A percentile compares a stretch with the other conserved stretches of the same genome.
phyloP scores from a whole-genome alignment of 805 yeast species.

The Kockiozyma suomiensis region DNA sequence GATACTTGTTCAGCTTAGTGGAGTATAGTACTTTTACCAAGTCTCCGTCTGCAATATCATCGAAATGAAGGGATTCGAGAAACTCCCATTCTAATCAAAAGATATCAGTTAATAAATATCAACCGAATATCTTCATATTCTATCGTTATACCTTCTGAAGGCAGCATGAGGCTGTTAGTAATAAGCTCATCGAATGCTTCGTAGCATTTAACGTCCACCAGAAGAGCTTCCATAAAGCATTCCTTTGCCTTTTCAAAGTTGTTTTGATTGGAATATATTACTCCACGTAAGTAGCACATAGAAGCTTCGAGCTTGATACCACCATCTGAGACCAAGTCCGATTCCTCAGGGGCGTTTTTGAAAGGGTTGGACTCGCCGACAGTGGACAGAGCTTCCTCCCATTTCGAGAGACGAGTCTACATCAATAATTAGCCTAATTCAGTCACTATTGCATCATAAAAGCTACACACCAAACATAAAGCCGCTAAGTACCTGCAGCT shows the following conservation, averaged over 20 bases:
- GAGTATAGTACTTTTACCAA: constrained; percentile 76
- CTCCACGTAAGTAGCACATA: constrained; percentile 81
- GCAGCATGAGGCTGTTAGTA: constrained; percentile 71
- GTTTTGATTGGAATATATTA: constrained; percentile 77
- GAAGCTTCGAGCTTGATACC: constrained; percentile 88
- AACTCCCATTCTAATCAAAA: constrained; percentile 68
- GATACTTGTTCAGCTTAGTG: constrained; percentile 71
- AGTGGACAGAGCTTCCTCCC: constrained; percentile 87
- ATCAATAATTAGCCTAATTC: not conserved
- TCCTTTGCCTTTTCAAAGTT: constrained; percentile 85
- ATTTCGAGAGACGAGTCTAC: constrained; percentile 65
- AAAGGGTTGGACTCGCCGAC: constrained; percentile 84
- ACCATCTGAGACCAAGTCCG: constrained; percentile 56
- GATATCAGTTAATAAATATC: not conserved
- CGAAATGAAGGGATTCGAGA: constrained; percentile 62
- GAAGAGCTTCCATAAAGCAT: constrained; percentile 80
- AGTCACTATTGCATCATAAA: too few relatives aligned
- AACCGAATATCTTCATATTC: too few relatives aligned
- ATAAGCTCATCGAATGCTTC: constrained; percentile 87
- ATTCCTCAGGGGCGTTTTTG: constrained; percentile 38
- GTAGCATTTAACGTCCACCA: constrained; percentile 86
- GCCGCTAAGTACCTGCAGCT: constrained; percentile 83
- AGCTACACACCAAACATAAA: constrained; percentile 51
- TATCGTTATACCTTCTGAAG: constrained; percentile 66
- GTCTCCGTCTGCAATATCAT: constrained; percentile 73